A percentile compares a stretch with the other conserved stretches of the same genome.
Conservation (phyloP, 129 eudicot genomes). For the Flaveria ramosissima region DNA sequence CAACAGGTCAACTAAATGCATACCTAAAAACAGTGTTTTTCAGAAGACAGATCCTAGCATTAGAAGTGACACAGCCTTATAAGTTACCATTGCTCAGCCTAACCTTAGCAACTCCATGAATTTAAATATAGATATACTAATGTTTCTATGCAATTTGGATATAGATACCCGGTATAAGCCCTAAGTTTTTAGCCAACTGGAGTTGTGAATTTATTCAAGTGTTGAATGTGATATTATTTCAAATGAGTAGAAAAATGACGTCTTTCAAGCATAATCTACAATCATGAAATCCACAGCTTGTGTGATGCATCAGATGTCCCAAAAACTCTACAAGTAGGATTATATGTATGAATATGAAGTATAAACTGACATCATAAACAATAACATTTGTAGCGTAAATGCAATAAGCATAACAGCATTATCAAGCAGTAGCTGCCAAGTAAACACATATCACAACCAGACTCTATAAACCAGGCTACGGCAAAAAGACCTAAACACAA, state of each 20-base stretch:
- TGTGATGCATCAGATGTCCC: neutral
- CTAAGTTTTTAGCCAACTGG: neutral
- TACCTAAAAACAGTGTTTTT: neutral
- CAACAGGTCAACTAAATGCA: neutral
- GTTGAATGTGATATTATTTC: neutral
- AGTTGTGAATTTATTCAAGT: neutral
- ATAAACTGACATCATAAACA: neutral
- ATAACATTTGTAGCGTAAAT: slow-evolving; percentile 12
- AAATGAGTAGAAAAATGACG: neutral
- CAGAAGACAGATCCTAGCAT: neutral
- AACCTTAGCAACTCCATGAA: neutral
- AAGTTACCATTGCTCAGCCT: neutral
- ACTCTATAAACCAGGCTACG: slow-evolving; percentile 1
- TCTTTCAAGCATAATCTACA: neutral
- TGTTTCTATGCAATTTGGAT: neutral
- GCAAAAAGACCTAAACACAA: neutral
- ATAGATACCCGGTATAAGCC: neutral
- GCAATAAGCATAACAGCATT: neutral
- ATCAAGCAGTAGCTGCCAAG: slow-evolving; percentile 11
- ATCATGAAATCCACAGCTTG: neutral
- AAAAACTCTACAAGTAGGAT: neutral
- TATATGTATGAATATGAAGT: neutral
- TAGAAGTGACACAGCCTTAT: neutral
- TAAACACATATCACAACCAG: neutral
- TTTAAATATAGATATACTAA: neutral